Conservation (phyloP, 352 stramenopile species). For the Phytophthora tentaculata region DNA sequence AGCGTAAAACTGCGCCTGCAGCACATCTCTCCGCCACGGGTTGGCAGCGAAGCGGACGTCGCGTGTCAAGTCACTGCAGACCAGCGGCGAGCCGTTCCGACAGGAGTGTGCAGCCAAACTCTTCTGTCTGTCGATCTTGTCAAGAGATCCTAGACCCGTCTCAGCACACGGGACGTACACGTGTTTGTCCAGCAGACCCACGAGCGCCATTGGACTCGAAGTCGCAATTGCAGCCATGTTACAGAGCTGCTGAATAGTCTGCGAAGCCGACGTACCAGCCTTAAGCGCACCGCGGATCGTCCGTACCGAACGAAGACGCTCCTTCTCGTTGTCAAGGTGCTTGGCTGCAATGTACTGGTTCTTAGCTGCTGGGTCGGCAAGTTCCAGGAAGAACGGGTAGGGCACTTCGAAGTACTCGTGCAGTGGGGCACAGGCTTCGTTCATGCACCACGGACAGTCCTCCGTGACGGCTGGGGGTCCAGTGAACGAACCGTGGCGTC, state of each 20-base stretch:
- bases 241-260: constrained; percentile 74
- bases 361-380: constrained; percentile 52
- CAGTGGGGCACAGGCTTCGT: constrained; percentile 70
- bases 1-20: constrained; percentile 75
- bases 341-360: constrained; percentile 69
- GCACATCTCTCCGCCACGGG: constrained; percentile 64
- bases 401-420: constrained; percentile 73
- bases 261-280: constrained; percentile 38
- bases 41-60: constrained; percentile 84
- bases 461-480: constrained; percentile 24
- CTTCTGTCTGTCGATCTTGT: constrained; percentile 63
- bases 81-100: constrained; percentile 70
- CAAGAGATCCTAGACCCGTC: constrained; percentile 41
- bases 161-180: constrained; percentile 74
- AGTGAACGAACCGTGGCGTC: constrained; percentile 30
- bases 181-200: constrained; percentile 75
- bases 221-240: constrained; percentile 87
- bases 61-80: constrained; percentile 75
- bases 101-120: constrained; percentile 77
- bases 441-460: constrained; percentile 67
- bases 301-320: constrained; percentile 67
- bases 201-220: constrained; percentile 63
- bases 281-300: constrained; percentile 54
- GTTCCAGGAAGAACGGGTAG: constrained; percentile 72
- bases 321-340: constrained; percentile 74